Base-by-base conservation (phyloP, 2,329 filamentous ascomycete species). In the Intubia oerlemansii region DNA sequence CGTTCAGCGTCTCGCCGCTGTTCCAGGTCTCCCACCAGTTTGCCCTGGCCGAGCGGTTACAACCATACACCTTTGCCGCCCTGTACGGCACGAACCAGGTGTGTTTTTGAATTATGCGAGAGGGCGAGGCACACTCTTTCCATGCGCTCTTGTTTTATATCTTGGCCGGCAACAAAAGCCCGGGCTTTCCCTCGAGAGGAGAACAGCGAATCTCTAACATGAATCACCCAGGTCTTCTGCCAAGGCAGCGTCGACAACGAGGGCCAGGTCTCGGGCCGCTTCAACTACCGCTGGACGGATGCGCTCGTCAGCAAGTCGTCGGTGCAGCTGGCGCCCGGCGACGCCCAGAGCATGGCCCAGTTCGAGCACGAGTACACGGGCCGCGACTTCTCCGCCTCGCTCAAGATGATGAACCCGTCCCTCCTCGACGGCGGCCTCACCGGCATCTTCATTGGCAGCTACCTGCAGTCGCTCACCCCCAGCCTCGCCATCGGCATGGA, bases 11-110 rank as follows among this genome's bases (percentile, higher is more conserved):
- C 51, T 69, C 73, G 33, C 88, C 88, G 33, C 60, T 95, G 41
- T 98, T 98, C 64, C 85, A 95, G 56, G 78, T 93, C 42, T 93
- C 85, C 39, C 88, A 98, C 58, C 80, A 88, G 43, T 88, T 98
- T 52, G 76, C 85, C 32, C 80, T 93, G 68, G 85, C 88, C 42
- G 81, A 92, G 54, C 72, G 77, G 41, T 62, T 91, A 51, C 84
- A 84, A 49, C 88, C 88, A 21, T 98, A 98, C 56, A 81, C 80
- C 31, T 92, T 95, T 56, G 80, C 82, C 41, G 80, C 79, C 39
- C 69, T 98, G 46, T 93, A 88, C 50, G 88, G 88, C 42, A 92
- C 79, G 40, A 77, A 76, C 53, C 85, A 81, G 64, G 85, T 93
- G 54, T 6, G 30, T 32, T 12, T n/a, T n/a, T n/a, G n/a, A n/a